Base-by-base conservation (phyloP, 2,329 filamentous ascomycete genomes). In the Stylonectria norvegica region DNA sequence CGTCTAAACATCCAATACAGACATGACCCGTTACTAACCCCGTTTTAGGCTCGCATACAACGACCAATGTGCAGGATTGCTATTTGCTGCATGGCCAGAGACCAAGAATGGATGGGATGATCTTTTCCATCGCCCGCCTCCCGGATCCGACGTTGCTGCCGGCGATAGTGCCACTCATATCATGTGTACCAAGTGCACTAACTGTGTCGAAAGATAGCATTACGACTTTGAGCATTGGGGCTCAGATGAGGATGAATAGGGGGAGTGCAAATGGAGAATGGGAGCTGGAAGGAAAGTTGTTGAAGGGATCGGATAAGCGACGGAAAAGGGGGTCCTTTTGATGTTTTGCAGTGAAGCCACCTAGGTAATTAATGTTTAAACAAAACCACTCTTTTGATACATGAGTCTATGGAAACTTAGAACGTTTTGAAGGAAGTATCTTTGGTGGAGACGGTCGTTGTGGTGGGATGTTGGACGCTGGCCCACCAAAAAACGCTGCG, bases 1-100 rank as follows among this genome's bases (percentile, higher is more conserved):
- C 5, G 14, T n/a, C 15, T 18, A 10, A 27, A n/a, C 4, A 20
- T n/a, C 5, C 11, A 20, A 36, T 5, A 4, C 5, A 9, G 18
- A n/a, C n/a, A 29, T n/a, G 27, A 5, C 15, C 15, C 5, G n/a
- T 14, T 31, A 5, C 30, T 54, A 22, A 56, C 40, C 16, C n/a
- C 19, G 18, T 9, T 8, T 18, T 20, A 11, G 20, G 25, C 17
- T 17, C 19, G 53, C 50, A 31, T 39, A 47, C 18, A 38, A 34
- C 8, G 35, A 40, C 19, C 38, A 44, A 38, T 56, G 49, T 36
- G 20, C 25, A 10, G 32, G 47, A 3, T 43, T 46, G 28, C 43
- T 47, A 27, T 44, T 57, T 16, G 49, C 56, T 40, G 55, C 52
- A 3, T 57, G 55, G 55, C 52, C 50, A 4, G 55, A 57, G 40